Evolutionary conservation across 2,329 filamentous ascomycete species (phyloP).

Genomic region (Aspergillus hortae): DNA sequence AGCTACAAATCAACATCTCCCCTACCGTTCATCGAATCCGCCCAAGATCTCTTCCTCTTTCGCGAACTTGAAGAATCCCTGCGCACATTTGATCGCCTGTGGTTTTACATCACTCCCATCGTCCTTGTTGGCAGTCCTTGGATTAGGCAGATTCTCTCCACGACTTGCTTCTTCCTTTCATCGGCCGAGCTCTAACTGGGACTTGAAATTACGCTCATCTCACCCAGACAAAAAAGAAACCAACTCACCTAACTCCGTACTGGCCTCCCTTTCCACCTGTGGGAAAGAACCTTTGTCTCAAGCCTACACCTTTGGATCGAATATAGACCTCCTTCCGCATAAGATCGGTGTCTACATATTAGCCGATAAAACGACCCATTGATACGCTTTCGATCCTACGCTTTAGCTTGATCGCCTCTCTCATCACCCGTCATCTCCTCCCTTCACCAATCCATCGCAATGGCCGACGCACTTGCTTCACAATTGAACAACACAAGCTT

Average conservation of each 20-base stretch:
- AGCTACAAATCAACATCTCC: not conserved
- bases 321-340: no score
- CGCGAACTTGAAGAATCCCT: not conserved
- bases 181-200: no score
- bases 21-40: not conserved
- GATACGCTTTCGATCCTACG: not conserved
- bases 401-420: not conserved
- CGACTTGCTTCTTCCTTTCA: no score
- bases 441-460: slow-evolving; percentile 23
- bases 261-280: no score
- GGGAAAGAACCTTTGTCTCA: no score
- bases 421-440: not conserved
- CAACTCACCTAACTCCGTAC: no score
- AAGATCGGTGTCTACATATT: no score
- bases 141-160: not conserved
- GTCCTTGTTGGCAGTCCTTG: not conserved
- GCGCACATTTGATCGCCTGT: not conserved
- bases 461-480: slow-evolving; percentile 44
- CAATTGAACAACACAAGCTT: slow-evolving; percentile 45
- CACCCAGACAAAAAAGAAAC: no score
- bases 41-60: not conserved
- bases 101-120: not conserved
- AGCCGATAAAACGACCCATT: no score
- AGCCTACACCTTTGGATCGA: no score
- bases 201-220: no score